Evolutionary conservation across 345 rosid genomes (phyloP), one percentile per base, ranked within the genome.

Genomic region (Acer negundo): DNA sequence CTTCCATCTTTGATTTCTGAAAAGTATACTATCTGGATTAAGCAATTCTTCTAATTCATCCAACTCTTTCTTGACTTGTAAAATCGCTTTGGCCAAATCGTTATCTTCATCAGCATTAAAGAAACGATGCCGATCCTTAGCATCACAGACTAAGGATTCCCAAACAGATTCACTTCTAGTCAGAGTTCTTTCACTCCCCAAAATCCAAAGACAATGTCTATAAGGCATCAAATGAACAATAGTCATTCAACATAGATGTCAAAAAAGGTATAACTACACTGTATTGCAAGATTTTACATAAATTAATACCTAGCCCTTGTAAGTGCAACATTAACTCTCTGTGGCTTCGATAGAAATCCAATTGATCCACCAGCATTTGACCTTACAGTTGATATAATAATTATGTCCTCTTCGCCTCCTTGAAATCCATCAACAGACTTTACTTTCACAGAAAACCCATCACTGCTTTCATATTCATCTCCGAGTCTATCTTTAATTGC

Each of bases 1-100:
- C 86, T 84, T 89, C 92, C 92, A 89, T 67, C 77, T 77, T 40
- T 85, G 72, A 26, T 53, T 77, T 75, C 78, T 79, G 78, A 85
- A 87, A 42, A 85, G 79, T 23, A 49, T n/a, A 49, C 84, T 81
- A n/a, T 77, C 77, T 26, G 72, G 72, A 49, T 74, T 51, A 28
- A 82, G 84, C 70, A 89, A 62, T 78, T 81, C 85, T 31, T 84
- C 9, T 7, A 87, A 79, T 71, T 84, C 82, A 69, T 82, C 67
- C 49, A 75, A 75, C 69, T 84, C 83, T 79, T 79, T 85, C 80
- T 74, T 84, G 20, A 73, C 86, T 16, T 82, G 77, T 22, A 82
- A 55, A 8, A 87, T 77, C 8, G 73, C 71, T 59, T 86, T 76
- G 5, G 80, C 77, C 72, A 86, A 76, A 40, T 75, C 82, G 61